phyloP scores from a whole-genome alignment of 2,329 filamentous ascomycete species.

The Juglanconis sp. region DNA sequence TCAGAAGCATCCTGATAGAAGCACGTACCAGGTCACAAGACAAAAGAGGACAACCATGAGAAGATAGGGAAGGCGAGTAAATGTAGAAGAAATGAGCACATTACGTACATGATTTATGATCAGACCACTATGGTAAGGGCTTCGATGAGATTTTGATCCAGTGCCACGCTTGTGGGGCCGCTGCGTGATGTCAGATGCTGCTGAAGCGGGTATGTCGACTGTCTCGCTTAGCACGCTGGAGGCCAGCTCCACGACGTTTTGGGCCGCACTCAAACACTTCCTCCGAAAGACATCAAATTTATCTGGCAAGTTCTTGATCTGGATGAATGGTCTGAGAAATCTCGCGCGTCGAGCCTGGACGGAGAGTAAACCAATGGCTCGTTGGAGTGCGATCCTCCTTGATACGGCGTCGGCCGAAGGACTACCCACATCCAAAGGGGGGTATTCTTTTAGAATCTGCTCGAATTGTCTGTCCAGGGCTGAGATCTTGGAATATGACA shows the following conservation, averaged over 20 bases:
- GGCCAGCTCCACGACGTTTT: slow-evolving; percentile 10
- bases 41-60: not conserved
- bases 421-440: slow-evolving; percentile 2
- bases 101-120: slow-evolving; percentile 9
- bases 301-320: slow-evolving; percentile 7
- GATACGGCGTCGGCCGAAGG: not conserved
- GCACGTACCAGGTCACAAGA: too few relatives aligned
- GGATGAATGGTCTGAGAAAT: slow-evolving; percentile 10
- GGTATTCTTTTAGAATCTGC: slow-evolving; percentile 17
- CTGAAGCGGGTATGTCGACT: not conserved
- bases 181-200: not conserved
- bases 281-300: slow-evolving; percentile 6
- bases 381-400: slow-evolving; percentile 2
- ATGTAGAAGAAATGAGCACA: not conserved
- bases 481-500: slow-evolving; percentile 20
- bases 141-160: not conserved
- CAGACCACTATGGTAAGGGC: slow-evolving; percentile 8
- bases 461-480: slow-evolving; percentile 23
- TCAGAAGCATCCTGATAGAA: not conserved
- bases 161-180: not conserved
- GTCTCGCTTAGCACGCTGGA: slow-evolving; percentile 6
- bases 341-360: slow-evolving; percentile 9
- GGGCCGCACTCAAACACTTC: slow-evolving; percentile 9
- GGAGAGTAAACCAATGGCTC: slow-evolving; percentile 2
- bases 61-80: too few relatives aligned